phyloP scores from a whole-genome alignment of 768 basidiomycete species.

The Lyophyllum atratum region DNA sequence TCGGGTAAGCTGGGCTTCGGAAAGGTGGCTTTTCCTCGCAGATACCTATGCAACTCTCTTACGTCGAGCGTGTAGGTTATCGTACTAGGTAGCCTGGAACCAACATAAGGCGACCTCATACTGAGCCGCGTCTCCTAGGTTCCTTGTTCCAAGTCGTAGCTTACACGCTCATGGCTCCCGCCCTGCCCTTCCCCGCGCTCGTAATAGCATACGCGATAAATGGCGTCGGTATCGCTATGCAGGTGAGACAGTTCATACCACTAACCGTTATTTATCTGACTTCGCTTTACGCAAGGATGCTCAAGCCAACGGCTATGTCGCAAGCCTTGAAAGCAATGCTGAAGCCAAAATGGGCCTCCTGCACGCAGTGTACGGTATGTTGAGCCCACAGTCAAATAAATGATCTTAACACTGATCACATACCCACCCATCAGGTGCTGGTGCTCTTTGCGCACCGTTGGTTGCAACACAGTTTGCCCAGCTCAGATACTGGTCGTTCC shows the following conservation, averaged over 20 bases:
- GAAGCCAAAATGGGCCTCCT: constrained; percentile 70
- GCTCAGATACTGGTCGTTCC: constrained; percentile 69
- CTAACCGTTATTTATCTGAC: not conserved
- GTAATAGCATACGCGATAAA: constrained; percentile 36
- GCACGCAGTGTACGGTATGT: constrained; percentile 62
- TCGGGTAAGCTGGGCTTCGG: constrained; percentile 33
- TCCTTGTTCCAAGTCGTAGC: constrained; percentile 44
- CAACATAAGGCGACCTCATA: not conserved
- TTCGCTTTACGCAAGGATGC: constrained; percentile 50
- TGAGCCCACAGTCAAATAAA: not conserved
- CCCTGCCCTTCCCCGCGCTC: constrained; percentile 56
- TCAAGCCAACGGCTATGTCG: constrained; percentile 72
- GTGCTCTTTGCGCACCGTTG: constrained; percentile 70
- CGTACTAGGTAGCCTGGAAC: constrained; percentile 20
- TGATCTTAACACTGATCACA: not conserved
- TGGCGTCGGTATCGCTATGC: constrained; percentile 32
- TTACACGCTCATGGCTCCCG: constrained; percentile 48
- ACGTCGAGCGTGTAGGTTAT: constrained; percentile 18
- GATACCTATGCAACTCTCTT: not conserved
- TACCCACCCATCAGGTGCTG: constrained; percentile 49
- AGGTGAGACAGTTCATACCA: constrained; percentile 23
- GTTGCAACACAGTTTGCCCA: constrained; percentile 82
- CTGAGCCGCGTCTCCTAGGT: constrained; percentile 24
- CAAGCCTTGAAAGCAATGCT: constrained; percentile 53
- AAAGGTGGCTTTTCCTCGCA: constrained; percentile 20